Percentiles rank a stretch among this genome's conserved stretches.
phyloP scores from a whole-genome alignment of 768 basidiomycete species.

The Leccinum olivaceopallidum region DNA sequence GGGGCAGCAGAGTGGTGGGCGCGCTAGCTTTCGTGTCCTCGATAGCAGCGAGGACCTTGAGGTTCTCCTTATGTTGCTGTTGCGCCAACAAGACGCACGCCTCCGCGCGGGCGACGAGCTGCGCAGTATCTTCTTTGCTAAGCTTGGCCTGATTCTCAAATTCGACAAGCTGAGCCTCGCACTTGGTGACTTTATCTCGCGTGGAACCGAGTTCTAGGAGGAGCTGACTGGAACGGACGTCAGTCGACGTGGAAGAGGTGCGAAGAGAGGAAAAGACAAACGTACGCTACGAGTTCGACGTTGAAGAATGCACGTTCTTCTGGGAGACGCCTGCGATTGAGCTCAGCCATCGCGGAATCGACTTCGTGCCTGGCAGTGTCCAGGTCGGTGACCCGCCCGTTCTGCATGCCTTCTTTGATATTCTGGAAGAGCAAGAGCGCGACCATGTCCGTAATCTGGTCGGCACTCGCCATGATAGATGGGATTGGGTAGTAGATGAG shows the following conservation, averaged over 20 bases:
- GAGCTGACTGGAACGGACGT: constrained; percentile 10
- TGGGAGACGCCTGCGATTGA: not conserved
- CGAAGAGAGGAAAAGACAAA: not conserved
- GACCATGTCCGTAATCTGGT: not conserved
- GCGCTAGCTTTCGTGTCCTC: not conserved
- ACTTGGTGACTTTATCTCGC: constrained; percentile 7
- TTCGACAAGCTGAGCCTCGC: constrained; percentile 11
- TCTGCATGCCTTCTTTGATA: constrained; percentile 14
- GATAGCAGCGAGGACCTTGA: constrained; percentile 2
- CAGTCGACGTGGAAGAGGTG: not conserved
- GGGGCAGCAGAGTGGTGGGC: not conserved
- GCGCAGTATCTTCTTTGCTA: constrained; percentile 11
- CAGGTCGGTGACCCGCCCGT: constrained; percentile 10
- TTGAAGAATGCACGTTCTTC: not conserved
- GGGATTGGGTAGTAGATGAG: constrained; percentile 1
- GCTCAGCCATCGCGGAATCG: constrained; percentile 11
- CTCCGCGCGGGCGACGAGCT: constrained; percentile 5
- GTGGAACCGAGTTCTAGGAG: constrained; percentile 10
- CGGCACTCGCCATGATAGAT: constrained; percentile 8
- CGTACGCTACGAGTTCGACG: constrained; percentile 13
- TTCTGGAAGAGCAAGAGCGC: constrained; percentile 13
- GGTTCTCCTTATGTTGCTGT: constrained; percentile 12
- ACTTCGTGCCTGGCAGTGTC: constrained; percentile 8
- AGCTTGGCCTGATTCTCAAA: not conserved
- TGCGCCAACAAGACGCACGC: constrained; percentile 1